Percentiles rank a stretch among this genome's conserved stretches.
phyloP scores from a whole-genome alignment of 2,329 filamentous ascomycete species.

The Lasiodiplodia gonubiensis region DNA sequence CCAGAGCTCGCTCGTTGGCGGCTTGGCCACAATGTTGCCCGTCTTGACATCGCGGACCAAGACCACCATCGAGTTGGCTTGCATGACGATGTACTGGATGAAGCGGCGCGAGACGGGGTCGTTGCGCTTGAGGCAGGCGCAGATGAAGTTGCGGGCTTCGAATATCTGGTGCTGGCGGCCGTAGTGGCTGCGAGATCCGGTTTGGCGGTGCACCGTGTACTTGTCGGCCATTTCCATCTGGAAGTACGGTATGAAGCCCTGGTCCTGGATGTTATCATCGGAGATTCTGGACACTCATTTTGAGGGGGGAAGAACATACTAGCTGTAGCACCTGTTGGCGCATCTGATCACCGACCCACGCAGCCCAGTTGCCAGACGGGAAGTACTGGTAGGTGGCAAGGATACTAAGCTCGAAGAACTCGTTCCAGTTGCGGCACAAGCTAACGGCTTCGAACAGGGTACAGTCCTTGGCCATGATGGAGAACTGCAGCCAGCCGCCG shows the following conservation, averaged over 20 bases:
- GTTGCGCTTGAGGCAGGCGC: slow-evolving; percentile 51
- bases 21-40: slow-evolving; percentile 44
- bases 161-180: slow-evolving; percentile 43
- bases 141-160: slow-evolving; percentile 51
- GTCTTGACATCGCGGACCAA: slow-evolving; percentile 52
- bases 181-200: slow-evolving; percentile 41
- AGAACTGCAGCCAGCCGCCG: slow-evolving; percentile 59
- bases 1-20: slow-evolving; percentile 49
- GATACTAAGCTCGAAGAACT: slow-evolving; percentile 57
- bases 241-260: slow-evolving; percentile 47
- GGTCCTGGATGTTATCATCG: slow-evolving; percentile 3
- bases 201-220: slow-evolving; percentile 41
- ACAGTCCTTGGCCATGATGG: slow-evolving; percentile 57
- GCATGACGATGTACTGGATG: slow-evolving; percentile 52
- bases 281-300: not conserved
- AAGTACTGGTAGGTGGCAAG: slow-evolving; percentile 55
- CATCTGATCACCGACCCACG: slow-evolving; percentile 48
- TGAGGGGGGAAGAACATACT: slow-evolving; percentile 34
- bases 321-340: slow-evolving; percentile 51
- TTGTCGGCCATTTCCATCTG: slow-evolving; percentile 42
- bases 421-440: slow-evolving; percentile 59
- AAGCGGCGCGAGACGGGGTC: slow-evolving; percentile 50
- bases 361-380: slow-evolving; percentile 53
- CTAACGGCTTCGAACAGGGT: slow-evolving; percentile 52
- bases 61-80: slow-evolving; percentile 44